Percentiles rank a stretch among this genome's conserved stretches.
Evolutionary conservation across 2,329 filamentous ascomycete species (phyloP).

Genomic region (Tothia fuscella): DNA sequence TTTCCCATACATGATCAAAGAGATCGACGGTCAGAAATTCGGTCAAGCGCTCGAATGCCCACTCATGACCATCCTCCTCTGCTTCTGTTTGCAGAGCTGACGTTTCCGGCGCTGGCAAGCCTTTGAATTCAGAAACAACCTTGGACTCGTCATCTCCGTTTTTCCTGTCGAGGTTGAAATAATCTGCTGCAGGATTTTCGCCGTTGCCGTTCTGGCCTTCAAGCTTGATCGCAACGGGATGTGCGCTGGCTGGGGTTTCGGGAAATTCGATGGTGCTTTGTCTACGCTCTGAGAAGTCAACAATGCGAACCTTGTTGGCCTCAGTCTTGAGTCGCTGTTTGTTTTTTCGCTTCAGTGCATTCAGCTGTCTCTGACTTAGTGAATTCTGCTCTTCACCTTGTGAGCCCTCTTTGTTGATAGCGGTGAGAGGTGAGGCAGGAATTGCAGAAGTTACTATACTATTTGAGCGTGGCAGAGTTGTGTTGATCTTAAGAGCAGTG

Average conservation of each 20-base stretch:
- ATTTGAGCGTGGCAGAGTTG: conserved; percentile 32
- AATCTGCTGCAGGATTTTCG: conserved; percentile 56
- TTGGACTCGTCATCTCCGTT: conserved; percentile 82
- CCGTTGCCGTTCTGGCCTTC: conserved; percentile 55
- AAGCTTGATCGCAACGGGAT: conserved; percentile 47
- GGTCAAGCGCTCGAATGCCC: conserved; percentile 89
- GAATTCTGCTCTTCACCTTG: conserved; percentile 49
- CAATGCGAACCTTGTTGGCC: conserved; percentile 78
- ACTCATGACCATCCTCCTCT: conserved; percentile 67
- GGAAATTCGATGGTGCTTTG: conserved; percentile 51
- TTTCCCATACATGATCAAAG: conserved; percentile 90
- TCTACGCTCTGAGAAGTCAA: conserved; percentile 66
- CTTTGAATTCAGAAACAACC: conserved; percentile 92
- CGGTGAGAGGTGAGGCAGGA: conserved; percentile 23
- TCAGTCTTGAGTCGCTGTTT: conserved; percentile 84
- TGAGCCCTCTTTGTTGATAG: no score
- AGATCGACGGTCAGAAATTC: conserved; percentile 90
- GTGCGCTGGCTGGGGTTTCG: conserved; percentile 36
- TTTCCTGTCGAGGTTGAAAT: conserved; percentile 76
- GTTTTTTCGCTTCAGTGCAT: conserved; percentile 85
- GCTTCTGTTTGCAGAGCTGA: conserved; percentile 72
- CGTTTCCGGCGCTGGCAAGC: conserved; percentile 66
- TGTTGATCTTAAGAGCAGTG: conserved; percentile 45
- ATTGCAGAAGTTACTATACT: conserved; percentile 28
- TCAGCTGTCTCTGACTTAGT: conserved; percentile 85